phyloP scores from a whole-genome alignment of 1,284 basidiomycete genomes.

The Anthracocystis panici-leucophaei region DNA sequence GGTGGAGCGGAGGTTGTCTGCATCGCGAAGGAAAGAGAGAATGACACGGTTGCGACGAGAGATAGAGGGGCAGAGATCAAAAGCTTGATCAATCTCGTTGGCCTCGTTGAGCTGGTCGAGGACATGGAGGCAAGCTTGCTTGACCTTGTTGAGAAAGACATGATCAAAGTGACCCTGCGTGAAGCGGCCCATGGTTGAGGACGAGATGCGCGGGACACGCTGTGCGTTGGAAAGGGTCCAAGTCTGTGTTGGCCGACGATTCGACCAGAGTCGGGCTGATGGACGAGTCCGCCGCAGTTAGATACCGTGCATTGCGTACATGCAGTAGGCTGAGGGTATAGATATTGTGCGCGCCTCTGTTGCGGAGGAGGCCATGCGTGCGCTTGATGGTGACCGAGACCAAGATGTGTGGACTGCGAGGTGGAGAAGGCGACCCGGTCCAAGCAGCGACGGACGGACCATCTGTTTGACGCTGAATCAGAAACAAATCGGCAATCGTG shows the following conservation, averaged over 20 bases:
- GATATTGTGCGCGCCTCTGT: too few relatives aligned
- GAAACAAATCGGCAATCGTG: too few relatives aligned
- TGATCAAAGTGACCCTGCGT: conserved; percentile 44
- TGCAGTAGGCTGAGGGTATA: too few relatives aligned
- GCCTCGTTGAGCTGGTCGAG: conserved; percentile 49
- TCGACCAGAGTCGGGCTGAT: not conserved
- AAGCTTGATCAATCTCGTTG: conserved; percentile 47
- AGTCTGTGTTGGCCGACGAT: not conserved
- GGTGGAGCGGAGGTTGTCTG: conserved; percentile 16
- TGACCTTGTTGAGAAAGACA: conserved; percentile 49
- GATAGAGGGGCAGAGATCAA: conserved; percentile 44
- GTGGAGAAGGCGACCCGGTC: too few relatives aligned
- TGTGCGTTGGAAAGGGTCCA: not conserved
- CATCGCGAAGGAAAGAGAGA: conserved; percentile 43
- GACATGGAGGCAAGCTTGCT: conserved; percentile 42
- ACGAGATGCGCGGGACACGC: not conserved
- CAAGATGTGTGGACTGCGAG: not conserved
- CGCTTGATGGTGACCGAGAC: not conserved
- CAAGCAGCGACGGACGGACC: too few relatives aligned
- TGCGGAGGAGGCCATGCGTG: not conserved
- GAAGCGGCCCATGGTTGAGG: conserved; percentile 34
- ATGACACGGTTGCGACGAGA: conserved; percentile 50
- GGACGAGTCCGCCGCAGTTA: not conserved
- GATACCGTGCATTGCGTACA: too few relatives aligned
- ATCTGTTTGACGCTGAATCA: too few relatives aligned